Evolutionary conservation across 2,329 filamentous ascomycete genomes (phyloP).

Genomic region (Cladobotryum protrusum): DNA sequence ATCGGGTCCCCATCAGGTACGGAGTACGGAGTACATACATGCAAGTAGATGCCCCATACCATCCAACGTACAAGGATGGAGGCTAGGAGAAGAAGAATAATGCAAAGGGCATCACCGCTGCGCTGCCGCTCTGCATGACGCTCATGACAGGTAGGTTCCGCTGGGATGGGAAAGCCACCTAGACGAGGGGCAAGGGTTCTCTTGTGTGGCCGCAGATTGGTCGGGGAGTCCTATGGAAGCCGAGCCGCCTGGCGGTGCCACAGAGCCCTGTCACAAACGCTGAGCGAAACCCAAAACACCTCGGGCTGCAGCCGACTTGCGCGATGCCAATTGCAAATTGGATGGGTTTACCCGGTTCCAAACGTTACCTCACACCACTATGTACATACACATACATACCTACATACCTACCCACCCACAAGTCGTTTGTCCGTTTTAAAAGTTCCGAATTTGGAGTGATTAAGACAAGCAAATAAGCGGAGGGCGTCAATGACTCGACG

Average conservation of each 20-base stretch:
- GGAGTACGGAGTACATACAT: no score
- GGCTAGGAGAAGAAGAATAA: background rate
- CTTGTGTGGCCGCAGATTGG: slow-evolving; percentile 5
- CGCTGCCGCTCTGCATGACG: background rate
- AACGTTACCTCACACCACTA: no score
- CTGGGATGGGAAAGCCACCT: slow-evolving; percentile 5
- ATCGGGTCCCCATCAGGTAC: no score
- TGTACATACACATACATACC: no score
- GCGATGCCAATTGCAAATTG: slow-evolving; percentile 7
- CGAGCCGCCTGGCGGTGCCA: slow-evolving; percentile 1
- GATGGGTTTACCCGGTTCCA: slow-evolving; percentile 1
- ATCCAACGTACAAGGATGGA: no score
- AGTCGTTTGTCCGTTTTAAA: no score
- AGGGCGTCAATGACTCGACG: no score
- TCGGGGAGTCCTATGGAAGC: slow-evolving; percentile 1
- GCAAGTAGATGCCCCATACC: no score
- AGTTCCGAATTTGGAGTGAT: no score
- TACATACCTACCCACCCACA: no score
- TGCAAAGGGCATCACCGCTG: background rate
- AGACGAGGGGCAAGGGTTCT: slow-evolving; percentile 6
- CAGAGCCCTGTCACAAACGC: background rate
- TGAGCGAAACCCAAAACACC: slow-evolving; percentile 4
- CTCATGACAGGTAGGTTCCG: slow-evolving; percentile 3
- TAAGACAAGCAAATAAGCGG: no score
- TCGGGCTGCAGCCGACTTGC: slow-evolving; percentile 8